Evolutionary conservation across 169 alveolate genomes (phyloP).

Genomic region (Plasmodium sp.): DNA sequence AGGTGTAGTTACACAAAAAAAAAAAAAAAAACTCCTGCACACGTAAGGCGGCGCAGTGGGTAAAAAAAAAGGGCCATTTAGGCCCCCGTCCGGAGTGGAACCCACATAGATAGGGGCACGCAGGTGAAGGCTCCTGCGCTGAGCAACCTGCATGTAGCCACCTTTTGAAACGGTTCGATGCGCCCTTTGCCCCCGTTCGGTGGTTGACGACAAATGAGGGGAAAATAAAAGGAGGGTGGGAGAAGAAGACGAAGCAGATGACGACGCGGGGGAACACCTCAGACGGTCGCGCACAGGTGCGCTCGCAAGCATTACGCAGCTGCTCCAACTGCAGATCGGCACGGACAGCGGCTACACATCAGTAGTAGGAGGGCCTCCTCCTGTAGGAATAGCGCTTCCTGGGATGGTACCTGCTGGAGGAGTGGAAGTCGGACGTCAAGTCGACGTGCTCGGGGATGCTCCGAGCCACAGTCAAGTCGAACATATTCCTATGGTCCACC

Average conservation of each 20-base stretch:
- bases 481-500: constrained; percentile 16
- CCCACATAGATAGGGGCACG: not conserved
- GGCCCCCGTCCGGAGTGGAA: not conserved
- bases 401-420: constrained; percentile 12
- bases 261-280: not conserved
- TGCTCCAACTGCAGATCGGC: not conserved
- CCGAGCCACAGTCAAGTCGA: constrained; percentile 32
- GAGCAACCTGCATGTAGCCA: not conserved
- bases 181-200: not conserved
- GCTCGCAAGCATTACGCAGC: not conserved
- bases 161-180: not conserved
- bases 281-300: not conserved
- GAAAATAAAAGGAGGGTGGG: not conserved
- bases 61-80: not conserved
- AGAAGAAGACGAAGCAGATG: not conserved
- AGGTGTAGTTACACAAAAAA: not conserved
- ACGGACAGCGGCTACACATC: not conserved
- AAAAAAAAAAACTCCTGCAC: not conserved
- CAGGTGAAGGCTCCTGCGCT: not conserved
- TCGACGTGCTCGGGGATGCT: constrained; percentile 14
- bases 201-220: not conserved
- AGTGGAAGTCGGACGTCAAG: constrained; percentile 1
- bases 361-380: constrained; percentile 26
- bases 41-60: not conserved
- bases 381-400: constrained; percentile 26